Evolutionary conservation across 2,329 filamentous ascomycete genomes (phyloP), one percentile per base, ranked within the genome.

Genomic region (Purpureocillium lavendulum): DNA sequence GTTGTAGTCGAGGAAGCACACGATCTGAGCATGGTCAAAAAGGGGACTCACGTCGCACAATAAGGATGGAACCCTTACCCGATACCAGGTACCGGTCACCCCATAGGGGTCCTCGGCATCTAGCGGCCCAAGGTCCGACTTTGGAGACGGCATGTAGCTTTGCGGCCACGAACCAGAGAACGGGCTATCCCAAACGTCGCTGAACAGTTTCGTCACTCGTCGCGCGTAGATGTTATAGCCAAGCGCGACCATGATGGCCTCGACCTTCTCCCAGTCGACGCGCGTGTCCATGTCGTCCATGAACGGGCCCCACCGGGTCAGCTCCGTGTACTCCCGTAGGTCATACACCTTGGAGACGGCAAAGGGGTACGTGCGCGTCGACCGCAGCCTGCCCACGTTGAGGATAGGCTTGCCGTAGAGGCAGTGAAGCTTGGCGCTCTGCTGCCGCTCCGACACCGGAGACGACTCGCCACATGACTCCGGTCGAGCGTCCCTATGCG

Each of bases 221-320:
- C 65, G 60, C 47, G 75, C 72, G 9, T 59, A 53, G 30, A 84
- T 66, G 53, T 87, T 87, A 52, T 73, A 69, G 4, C 73, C 73
- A 4, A 89, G 58, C 2, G 82, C 76, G 4, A 88, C 65, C 68
- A 87, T 75, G 39, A 87, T 74, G 8, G 82, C 79, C 58, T 89
- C 84, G 10, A 88, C 62, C 62, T 84, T 86, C 58, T 89, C 83
- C 85, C 85, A 90, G 58, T 90, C 84, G 0, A 86, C 80, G 5
- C 61, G 58, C 38, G 69, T 70, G 3, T 66, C 70, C 2, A 72
- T 75, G 51, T 88, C 83, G 36, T 74, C 64, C 51, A 72, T 62
- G 50, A 86, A 89, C 0, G 85, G 85, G 0, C 85, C 85, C 84
- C 84, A 89, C 29, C 68, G 56, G 1, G 73, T 81, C 18, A 59